These are phyloP conservation scores for Aquilaria malaccensis DNA, from an alignment of 345 rosid species.

Conservation along the genomic window DNA sequence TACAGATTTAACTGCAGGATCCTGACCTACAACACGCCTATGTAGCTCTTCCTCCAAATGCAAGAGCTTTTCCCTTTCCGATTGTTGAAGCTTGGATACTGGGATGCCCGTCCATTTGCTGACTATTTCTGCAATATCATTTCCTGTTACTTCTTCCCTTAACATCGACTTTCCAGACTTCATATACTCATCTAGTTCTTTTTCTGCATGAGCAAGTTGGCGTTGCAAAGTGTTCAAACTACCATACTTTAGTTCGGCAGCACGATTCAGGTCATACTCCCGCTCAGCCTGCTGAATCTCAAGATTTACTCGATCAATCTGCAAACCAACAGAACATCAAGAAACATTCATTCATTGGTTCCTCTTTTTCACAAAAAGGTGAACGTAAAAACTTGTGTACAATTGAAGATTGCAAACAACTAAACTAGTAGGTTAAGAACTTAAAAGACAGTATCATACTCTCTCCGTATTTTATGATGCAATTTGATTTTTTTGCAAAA, in stretches of 20 bases:
- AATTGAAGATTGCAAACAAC: too few relatives aligned
- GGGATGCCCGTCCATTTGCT: conserved; percentile 99
- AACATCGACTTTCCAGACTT: conserved; percentile 95
- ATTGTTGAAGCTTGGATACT: conserved; percentile 89
- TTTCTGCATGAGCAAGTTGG: conserved; percentile 78
- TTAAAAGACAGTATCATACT: too few relatives aligned
- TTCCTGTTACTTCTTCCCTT: conserved; percentile 93
- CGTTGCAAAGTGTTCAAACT: conserved; percentile 86
- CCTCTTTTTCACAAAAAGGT: not conserved
- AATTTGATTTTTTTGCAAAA: too few relatives aligned
- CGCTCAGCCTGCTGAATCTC: conserved; percentile 99
- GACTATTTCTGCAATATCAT: conserved; percentile 89
- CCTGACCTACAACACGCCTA: conserved; percentile 89
- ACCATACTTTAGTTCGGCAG: conserved; percentile 95
- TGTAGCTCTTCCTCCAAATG: conserved; percentile 91
- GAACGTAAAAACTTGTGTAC: too few relatives aligned
- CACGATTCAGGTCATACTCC: conserved; percentile 97
- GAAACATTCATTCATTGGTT: too few relatives aligned
- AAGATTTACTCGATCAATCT: conserved; percentile 91
- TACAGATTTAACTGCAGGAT: conserved; percentile 88
- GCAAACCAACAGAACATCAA: conserved; percentile 9
- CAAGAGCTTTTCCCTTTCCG: conserved; percentile 83
- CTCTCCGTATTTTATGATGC: too few relatives aligned
- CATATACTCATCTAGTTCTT: conserved; percentile 81
- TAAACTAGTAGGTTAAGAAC: too few relatives aligned